Conservation (phyloP, 2,329 filamentous ascomycete species). For the Pseudogymnoascus sp. region DNA sequence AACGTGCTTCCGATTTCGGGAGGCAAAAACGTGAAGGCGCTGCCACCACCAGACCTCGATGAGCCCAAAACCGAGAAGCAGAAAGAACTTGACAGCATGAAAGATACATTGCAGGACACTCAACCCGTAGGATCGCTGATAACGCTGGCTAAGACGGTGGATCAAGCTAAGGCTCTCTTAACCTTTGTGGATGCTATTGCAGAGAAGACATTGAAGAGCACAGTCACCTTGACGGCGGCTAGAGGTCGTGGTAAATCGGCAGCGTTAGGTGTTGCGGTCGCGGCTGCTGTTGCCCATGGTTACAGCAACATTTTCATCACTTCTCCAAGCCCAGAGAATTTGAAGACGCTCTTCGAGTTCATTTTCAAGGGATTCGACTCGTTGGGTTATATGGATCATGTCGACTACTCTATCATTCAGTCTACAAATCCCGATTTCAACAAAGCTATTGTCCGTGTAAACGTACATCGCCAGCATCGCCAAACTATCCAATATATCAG, state of each 20-base stretch:
- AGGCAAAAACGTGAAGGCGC: conserved; percentile 76
- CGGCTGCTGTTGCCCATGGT: conserved; percentile 86
- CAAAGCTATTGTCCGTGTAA: conserved; percentile 95
- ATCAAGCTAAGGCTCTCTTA: conserved; percentile 93
- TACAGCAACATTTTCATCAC: conserved; percentile 99
- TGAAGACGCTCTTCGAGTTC: conserved; percentile 98
- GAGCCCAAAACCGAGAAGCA: conserved; percentile 64
- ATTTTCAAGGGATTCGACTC: conserved; percentile 98
- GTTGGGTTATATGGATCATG: conserved; percentile 85
- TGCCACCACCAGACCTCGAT: conserved; percentile 69
- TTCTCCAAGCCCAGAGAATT: conserved; percentile 91
- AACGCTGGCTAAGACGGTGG: conserved; percentile 78
- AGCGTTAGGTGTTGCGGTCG: conserved; percentile 86
- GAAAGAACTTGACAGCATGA: conserved; percentile 75
- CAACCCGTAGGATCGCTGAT: conserved; percentile 81
- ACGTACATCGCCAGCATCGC: conserved; percentile 87
- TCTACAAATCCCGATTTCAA: conserved; percentile 98
- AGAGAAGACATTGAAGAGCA: conserved; percentile 90
- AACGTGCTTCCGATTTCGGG: conserved; percentile 97
- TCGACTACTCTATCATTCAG: conserved; percentile 96
- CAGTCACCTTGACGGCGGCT: conserved; percentile 85
- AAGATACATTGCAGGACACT: conserved; percentile 77
- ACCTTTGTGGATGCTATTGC: conserved; percentile 95
- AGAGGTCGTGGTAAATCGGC: conserved; percentile 96
- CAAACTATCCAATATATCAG: conserved; percentile 99